These are phyloP conservation scores for Talaromyces marneffei DNA, from an alignment of 2,329 filamentous ascomycete species.

Conservation along the genomic window DNA sequence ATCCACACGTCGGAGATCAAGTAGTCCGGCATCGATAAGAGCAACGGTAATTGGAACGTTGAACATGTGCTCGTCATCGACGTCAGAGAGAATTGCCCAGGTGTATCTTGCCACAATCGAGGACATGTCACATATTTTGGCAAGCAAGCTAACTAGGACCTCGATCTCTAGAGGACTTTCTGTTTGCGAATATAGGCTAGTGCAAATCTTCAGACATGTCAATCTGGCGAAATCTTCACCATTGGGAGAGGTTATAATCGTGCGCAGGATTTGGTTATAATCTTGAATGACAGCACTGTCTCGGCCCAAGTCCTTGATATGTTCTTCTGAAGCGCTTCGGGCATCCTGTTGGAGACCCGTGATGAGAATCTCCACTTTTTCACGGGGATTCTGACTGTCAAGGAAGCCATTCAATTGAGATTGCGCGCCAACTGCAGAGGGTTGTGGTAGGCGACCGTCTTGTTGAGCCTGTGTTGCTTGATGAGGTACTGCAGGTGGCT, in stretches of 20 bases:
- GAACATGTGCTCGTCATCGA: slow-evolving; percentile 57
- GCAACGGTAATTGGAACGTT: slow-evolving; percentile 57
- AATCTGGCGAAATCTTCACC: slow-evolving; percentile 53
- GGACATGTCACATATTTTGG: slow-evolving; percentile 58
- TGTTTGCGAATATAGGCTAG: slow-evolving; percentile 51
- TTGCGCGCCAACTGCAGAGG: slow-evolving; percentile 34
- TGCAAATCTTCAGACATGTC: slow-evolving; percentile 53
- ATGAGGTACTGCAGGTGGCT: slow-evolving; percentile 56
- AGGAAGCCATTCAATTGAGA: slow-evolving; percentile 57
- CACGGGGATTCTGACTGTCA: slow-evolving; percentile 49
- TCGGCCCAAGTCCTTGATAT: slow-evolving; percentile 52
- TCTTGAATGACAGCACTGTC: slow-evolving; percentile 52
- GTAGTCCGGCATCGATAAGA: slow-evolving; percentile 54
- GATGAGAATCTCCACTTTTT: slow-evolving; percentile 51
- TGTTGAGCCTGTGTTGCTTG: slow-evolving; percentile 50
- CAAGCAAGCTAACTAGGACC: slow-evolving; percentile 56
- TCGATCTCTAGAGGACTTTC: slow-evolving; percentile 56
- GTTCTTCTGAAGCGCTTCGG: slow-evolving; percentile 53
- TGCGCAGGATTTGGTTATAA: slow-evolving; percentile 52
- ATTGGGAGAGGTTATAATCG: slow-evolving; percentile 50
- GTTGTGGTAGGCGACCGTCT: slow-evolving; percentile 36
- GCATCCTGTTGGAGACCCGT: slow-evolving; percentile 52
- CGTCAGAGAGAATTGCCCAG: slow-evolving; percentile 44
- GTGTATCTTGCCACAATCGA: slow-evolving; percentile 50
- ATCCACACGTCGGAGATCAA: slow-evolving; percentile 62